These are phyloP conservation scores for Plantago major DNA, from an alignment of 257 asterid species.

Conservation along the genomic window DNA sequence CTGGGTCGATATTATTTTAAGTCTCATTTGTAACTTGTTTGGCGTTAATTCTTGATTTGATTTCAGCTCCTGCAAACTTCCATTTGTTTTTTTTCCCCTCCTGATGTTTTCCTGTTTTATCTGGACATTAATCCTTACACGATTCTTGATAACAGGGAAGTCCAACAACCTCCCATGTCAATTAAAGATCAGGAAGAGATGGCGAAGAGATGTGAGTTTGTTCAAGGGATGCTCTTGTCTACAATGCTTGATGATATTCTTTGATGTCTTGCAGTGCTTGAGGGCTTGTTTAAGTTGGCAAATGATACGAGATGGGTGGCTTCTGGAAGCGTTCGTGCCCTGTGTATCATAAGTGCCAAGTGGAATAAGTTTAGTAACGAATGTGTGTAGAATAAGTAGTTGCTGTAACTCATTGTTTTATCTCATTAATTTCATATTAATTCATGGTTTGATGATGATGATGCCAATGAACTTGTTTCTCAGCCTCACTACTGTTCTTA, in stretches of 20 bases:
- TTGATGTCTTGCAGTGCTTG: conserved; percentile 20
- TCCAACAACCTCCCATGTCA: conserved; percentile 37
- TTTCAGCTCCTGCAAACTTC: no score
- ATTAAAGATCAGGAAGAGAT: conserved; percentile 53
- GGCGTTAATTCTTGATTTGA: no score
- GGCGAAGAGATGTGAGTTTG: conserved; percentile 41
- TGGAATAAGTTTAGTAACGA: conserved; percentile 32
- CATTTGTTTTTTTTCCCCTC: no score
- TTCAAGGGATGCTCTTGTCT: conserved; percentile 48
- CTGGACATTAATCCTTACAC: not conserved
- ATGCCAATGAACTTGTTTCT: not conserved
- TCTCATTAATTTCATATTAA: conserved; percentile 1
- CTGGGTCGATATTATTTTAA: no score
- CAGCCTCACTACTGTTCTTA: not conserved
- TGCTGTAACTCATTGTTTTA: conserved; percentile 23
- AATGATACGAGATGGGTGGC: conserved; percentile 14
- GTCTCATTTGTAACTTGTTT: no score
- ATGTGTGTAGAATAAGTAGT: conserved; percentile 35
- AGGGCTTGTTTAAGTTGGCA: not conserved
- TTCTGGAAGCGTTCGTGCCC: not conserved
- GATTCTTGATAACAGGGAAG: conserved; percentile 34
- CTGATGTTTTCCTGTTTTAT: no score
- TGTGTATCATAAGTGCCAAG: conserved; percentile 21
- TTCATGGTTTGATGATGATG: not conserved
- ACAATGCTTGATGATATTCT: conserved; percentile 43